Percentiles rank a stretch among this genome's conserved stretches.
Evolutionary conservation across 441 rosid species (phyloP).

Genomic region (Viola pubescens): DNA sequence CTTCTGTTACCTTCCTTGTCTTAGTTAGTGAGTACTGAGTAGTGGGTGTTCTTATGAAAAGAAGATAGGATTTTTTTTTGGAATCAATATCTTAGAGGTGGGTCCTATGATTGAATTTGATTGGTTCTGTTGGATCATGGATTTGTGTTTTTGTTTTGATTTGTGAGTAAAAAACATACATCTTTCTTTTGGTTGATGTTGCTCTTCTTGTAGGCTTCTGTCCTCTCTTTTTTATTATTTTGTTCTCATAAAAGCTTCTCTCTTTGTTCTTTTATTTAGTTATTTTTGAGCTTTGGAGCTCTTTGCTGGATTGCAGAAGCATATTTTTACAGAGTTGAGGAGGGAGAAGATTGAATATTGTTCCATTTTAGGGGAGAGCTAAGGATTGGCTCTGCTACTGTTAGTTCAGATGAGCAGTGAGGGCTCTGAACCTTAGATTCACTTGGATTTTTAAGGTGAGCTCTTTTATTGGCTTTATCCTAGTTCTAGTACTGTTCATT

Average conservation of each 20-base stretch:
- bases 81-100: too few relatives aligned
- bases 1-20: too few relatives aligned
- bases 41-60: too few relatives aligned
- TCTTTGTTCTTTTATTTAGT: background rate
- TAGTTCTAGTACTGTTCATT: constrained; percentile 1
- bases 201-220: too few relatives aligned
- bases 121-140: too few relatives aligned
- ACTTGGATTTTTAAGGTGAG: constrained; percentile 23
- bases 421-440: constrained; percentile 9
- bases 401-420: constrained; percentile 14
- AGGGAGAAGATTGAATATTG: constrained; percentile 3
- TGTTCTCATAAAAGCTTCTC: background rate
- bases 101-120: too few relatives aligned
- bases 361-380: constrained; percentile 1
- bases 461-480: constrained; percentile 12
- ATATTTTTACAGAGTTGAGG: constrained; percentile 8
- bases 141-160: too few relatives aligned
- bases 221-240: too few relatives aligned
- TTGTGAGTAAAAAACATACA: too few relatives aligned
- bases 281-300: background rate
- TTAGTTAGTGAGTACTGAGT: too few relatives aligned
- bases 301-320: constrained; percentile 3
- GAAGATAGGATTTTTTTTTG: too few relatives aligned
- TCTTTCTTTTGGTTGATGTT: too few relatives aligned
- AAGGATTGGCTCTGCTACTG: constrained; percentile 7